Evolutionary conservation across 805 yeast species (phyloP).

Genomic region (Pichia heedii): DNA sequence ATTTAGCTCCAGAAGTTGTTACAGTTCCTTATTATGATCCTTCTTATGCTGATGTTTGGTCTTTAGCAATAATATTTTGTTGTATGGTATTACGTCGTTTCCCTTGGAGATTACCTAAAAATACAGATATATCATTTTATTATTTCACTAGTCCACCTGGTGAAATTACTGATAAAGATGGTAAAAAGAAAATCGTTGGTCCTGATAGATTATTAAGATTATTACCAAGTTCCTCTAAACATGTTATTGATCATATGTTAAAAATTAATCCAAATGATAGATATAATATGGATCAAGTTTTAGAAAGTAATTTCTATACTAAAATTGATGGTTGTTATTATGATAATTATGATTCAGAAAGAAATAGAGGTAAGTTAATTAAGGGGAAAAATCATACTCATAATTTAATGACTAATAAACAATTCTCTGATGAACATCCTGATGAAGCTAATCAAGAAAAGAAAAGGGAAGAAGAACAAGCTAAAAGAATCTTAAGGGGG

Average conservation of each 20-base stretch:
- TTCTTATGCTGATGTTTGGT: conserved; percentile 86
- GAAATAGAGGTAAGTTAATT: conserved; percentile 13
- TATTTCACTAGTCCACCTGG: conserved; percentile 39
- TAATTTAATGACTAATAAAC: conserved; percentile 62
- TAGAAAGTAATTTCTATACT: conserved; percentile 48
- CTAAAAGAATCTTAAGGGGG: conserved; percentile 3
- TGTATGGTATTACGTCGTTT: conserved; percentile 82
- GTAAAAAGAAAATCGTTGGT: conserved; percentile 33
- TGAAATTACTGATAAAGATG: conserved; percentile 20
- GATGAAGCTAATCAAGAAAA: conserved; percentile 21
- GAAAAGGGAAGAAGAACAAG: conserved; percentile 5
- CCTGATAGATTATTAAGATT: conserved; percentile 64
- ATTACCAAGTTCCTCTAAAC: conserved; percentile 59
- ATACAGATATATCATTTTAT: conserved; percentile 63
- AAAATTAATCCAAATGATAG: conserved; percentile 50
- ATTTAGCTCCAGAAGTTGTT: conserved; percentile 87
- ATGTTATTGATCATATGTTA: conserved; percentile 57
- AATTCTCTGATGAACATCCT: conserved; percentile 35
- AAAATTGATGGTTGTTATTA: conserved; percentile 47
- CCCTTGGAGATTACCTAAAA: conserved; percentile 94
- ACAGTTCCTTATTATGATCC: conserved; percentile 58
- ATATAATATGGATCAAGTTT: conserved; percentile 46
- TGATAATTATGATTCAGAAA: conserved; percentile 16
- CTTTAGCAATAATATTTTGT: conserved; percentile 83
- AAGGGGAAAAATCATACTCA: conserved; percentile 43